Conservation (phyloP, 495 filamentous ascomycete species). For the Paragyromitra xinjiangensis region DNA sequence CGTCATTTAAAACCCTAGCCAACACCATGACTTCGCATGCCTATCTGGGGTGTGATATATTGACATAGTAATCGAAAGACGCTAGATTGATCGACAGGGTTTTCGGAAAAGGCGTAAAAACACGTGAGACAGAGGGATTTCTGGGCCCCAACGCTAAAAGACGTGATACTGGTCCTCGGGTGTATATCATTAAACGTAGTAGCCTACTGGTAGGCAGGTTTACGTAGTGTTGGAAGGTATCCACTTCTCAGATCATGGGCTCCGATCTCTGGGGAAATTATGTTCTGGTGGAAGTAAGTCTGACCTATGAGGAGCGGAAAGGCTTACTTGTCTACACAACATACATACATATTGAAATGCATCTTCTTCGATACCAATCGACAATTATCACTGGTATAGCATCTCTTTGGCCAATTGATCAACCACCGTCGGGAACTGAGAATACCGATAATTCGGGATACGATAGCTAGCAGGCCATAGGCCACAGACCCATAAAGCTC, state of each 20-base stretch:
- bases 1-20: slow-evolving; percentile 26
- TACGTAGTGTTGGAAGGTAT: not conserved
- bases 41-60: slow-evolving; percentile 24
- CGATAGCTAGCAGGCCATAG: slow-evolving; percentile 31
- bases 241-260: slow-evolving; percentile 19
- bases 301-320: not conserved
- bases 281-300: slow-evolving; percentile 14
- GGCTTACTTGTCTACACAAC: not conserved
- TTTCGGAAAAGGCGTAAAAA: slow-evolving; percentile 40
- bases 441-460: slow-evolving; percentile 18
- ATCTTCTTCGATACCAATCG: slow-evolving; percentile 2
- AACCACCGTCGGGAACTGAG: not conserved
- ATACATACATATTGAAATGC: not conserved
- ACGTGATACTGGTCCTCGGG: slow-evolving; percentile 38
- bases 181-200: slow-evolving; percentile 25
- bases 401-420: slow-evolving; percentile 31
- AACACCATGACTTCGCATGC: slow-evolving; percentile 33
- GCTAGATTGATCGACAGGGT: slow-evolving; percentile 47
- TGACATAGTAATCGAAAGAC: slow-evolving; percentile 4
- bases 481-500: not conserved
- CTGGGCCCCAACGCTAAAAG: slow-evolving; percentile 25
- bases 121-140: slow-evolving; percentile 39
- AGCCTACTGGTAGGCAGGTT: not conserved
- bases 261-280: slow-evolving; percentile 33
- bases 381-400: not conserved